phyloP scores from a whole-genome alignment of 2,329 filamentous ascomycete species.

The Aspergillus viridinutans region DNA sequence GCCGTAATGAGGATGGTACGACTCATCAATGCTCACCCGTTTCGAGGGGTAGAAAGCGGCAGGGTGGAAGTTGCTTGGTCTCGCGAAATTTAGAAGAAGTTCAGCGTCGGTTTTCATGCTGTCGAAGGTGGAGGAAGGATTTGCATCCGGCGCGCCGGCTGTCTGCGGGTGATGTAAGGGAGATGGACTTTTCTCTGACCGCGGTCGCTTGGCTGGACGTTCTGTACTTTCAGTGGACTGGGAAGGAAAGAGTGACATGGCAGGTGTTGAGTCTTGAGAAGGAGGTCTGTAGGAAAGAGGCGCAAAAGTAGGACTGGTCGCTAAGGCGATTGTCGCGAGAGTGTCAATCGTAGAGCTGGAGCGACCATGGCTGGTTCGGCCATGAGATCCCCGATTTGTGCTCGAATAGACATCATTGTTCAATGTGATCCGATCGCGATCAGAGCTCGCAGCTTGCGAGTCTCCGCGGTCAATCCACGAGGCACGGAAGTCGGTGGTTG shows the following conservation, averaged over 20 bases:
- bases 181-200: slow-evolving; percentile 54
- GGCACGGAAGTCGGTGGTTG: slow-evolving; percentile 25
- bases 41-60: slow-evolving; percentile 19
- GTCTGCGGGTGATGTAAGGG: slow-evolving; percentile 32
- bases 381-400: slow-evolving; percentile 20
- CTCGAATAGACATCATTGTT: slow-evolving; percentile 18
- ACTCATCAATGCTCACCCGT: slow-evolving; percentile 30
- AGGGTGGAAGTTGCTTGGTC: slow-evolving; percentile 34
- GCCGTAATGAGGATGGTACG: slow-evolving; percentile 19
- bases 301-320: slow-evolving; percentile 44
- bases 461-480: slow-evolving; percentile 28
- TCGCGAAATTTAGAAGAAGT: slow-evolving; percentile 44
- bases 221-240: slow-evolving; percentile 33
- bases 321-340: slow-evolving; percentile 49
- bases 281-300: slow-evolving; percentile 31
- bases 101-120: slow-evolving; percentile 48
- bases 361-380: slow-evolving; percentile 39
- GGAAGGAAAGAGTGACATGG: slow-evolving; percentile 26
- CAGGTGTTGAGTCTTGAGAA: slow-evolving; percentile 21
- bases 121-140: slow-evolving; percentile 30
- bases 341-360: slow-evolving; percentile 47
- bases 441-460: slow-evolving; percentile 21
- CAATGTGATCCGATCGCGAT: slow-evolving; percentile 18
- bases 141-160: slow-evolving; percentile 24
- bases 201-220: slow-evolving; percentile 56